Evolutionary conservation across 2,329 filamentous ascomycete genomes (phyloP).

Genomic region (Sclerotinia trifoliorum): DNA sequence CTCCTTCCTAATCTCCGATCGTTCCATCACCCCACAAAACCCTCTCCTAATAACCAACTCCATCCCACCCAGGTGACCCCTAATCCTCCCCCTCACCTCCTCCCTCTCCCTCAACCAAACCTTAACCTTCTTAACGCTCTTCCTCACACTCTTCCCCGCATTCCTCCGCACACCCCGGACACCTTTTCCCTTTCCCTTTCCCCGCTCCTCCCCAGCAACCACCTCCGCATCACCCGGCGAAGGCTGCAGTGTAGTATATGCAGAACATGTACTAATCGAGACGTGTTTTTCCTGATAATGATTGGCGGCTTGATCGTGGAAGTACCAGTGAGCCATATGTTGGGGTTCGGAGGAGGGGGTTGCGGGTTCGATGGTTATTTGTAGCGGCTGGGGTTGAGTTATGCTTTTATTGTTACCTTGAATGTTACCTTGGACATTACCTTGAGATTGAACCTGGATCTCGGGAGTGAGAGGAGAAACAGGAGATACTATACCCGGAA

Average conservation of each 20-base stretch:
- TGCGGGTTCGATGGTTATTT: neutral
- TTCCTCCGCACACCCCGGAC: neutral
- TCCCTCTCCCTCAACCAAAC: neutral
- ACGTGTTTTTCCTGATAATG: neutral
- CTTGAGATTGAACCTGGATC: neutral
- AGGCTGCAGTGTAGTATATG: neutral
- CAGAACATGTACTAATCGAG: neutral
- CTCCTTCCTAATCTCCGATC: too few relatives aligned
- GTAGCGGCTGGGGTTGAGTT: neutral
- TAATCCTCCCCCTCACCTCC: neutral
- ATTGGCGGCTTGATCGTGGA: neutral
- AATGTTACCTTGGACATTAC: too few relatives aligned
- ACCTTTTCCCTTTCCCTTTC: neutral
- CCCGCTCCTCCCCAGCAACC: neutral
- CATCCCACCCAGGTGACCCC: neutral
- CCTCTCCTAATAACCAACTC: slow-evolving; percentile 1
- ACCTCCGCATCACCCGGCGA: neutral
- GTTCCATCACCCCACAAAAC: too few relatives aligned
- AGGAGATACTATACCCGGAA: neutral
- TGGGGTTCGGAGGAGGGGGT: neutral
- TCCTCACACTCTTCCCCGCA: neutral
- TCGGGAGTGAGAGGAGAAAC: neutral
- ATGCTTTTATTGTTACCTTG: too few relatives aligned
- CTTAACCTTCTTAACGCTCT: neutral
- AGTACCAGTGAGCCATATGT: neutral